Base-by-base conservation (phyloP, 805 yeast species). In the Kluyveromyces lactis region DNA sequence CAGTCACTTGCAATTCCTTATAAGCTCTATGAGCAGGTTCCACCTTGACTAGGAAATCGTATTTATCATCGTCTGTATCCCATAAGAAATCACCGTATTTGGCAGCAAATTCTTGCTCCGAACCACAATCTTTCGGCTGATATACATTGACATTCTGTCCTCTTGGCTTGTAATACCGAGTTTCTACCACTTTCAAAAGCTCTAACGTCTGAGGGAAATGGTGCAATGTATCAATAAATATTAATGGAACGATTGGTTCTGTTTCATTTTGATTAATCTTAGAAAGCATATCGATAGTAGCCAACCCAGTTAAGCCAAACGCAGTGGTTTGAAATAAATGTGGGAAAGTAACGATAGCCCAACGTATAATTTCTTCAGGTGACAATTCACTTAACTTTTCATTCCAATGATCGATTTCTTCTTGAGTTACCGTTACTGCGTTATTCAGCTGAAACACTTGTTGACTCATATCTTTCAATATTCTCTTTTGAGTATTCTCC, bases 121-220 rank as follows among this genome's bases (percentile, higher is more conserved):
- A 63, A 1, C 56, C 53, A 29, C 73, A 74, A 23, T 69, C 81
- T 23, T 60, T 51, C 0, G 97, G 97, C 48, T 71, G 72, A 62
- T 69, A 86, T 2, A 84, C 66, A 49, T 85, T 81, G 18, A 89
- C 59, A 19, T 67, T 67, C 28, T 47, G 51, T 9, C 40, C 42
- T 4, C 32, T 27, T 10, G 59, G 54, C 31, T 40, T 42, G 39
- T 57, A 58, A 57, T 90, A 90, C 43, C 67, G 72, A 12, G 52
- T 47, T 50, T 74, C 65, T 30, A 90, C 72, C 10, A 63, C 67
- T 2, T 73, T 69, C 4, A 89, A 81, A 29, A 90, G 69, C 3
- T 80, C 86, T 31, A 81, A 64, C 1, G 97, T 90, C 60, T 90
- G 97, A n/a, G 90, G 87, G 69, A 90, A 90, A 60, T 90, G 97